phyloP scores from a whole-genome alignment of 495 filamentous ascomycete genomes.

The Lophiostoma macrostomum region DNA sequence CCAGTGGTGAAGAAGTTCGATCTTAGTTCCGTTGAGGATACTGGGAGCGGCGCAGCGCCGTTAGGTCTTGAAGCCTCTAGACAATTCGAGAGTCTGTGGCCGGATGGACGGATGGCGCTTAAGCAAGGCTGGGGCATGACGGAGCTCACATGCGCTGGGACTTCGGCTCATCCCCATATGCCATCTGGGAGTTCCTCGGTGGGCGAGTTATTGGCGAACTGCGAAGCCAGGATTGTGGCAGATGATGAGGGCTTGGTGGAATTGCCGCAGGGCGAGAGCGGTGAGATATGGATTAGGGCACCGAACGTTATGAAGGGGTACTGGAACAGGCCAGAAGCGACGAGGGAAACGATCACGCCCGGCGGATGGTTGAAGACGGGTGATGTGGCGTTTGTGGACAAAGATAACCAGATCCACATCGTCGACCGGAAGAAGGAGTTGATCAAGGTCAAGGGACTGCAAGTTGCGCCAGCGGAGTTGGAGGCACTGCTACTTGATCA shows the following conservation, averaged over 20 bases:
- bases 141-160: conserved; percentile 65
- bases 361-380: conserved; percentile 46
- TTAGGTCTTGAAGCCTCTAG: conserved; percentile 56
- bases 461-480: conserved; percentile 44
- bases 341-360: conserved; percentile 37
- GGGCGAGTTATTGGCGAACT: conserved; percentile 69
- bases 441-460: conserved; percentile 44
- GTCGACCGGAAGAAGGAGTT: conserved; percentile 47
- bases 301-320: conserved; percentile 47
- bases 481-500: conserved; percentile 43
- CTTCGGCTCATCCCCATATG: conserved; percentile 57
- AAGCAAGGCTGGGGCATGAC: conserved; percentile 89
- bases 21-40: conserved; percentile 57
- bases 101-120: conserved; percentile 51
- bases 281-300: conserved; percentile 40
- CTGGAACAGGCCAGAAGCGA: conserved; percentile 42
- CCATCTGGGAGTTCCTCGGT: conserved; percentile 47
- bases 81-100: conserved; percentile 58
- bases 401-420: conserved; percentile 40
- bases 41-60: conserved; percentile 54
- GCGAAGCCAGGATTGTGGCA: conserved; percentile 58
- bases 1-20: conserved; percentile 63
- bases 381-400: conserved; percentile 39
- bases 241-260: conserved; percentile 40
- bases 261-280: conserved; percentile 33